Evolutionary conservation across 1,284 basidiomycete species (phyloP), one percentile per base, ranked within the genome.

Genomic region (Apiotrichum montevideense): DNA sequence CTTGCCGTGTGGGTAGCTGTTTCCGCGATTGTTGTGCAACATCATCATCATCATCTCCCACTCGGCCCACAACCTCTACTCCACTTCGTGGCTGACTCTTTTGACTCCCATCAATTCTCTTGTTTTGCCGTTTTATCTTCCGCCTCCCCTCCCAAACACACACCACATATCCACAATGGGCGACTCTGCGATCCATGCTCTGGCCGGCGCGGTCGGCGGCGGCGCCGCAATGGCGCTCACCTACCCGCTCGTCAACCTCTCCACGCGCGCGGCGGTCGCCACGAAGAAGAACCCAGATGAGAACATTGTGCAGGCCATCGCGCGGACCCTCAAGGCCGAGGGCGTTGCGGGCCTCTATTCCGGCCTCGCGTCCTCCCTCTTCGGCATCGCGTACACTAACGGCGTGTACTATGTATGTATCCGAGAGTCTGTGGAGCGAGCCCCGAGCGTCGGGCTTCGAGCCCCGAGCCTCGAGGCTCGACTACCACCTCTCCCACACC

Each of bases 331-430:
- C 71, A 85, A 87, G 73, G 82, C 85, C 39, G 94, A 98, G 77
- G 96, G 96, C 29, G 65, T 93, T 21, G 66, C 81, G 0, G 93
- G 91, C 1, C 79, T 98, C 21, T 98, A 98, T 74, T 87, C 86
- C 61, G 95, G 95, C 1, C 78, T 98, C 29, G 84, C 81, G 63
- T 92, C 91, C 32, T 90, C 88, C 67, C 78, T 98, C 56, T 79
- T 94, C 40, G 95, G 93, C 2, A 92, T 98, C 62, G 90, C 90
- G 13, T 81, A 97, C 35, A 96, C 94, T 37, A 98, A 98, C 75
- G 93, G 90, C 83, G 72, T 75, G 57, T 72, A 65, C 63, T 68
- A 66, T 49, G 71, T 71, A 47, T 56, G 73, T 66, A 10, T 11
- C 3, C 10, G 15, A 3, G 7, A 10, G 29, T 6, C 33, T 6